A percentile compares a stretch with the other conserved stretches of the same genome.
Evolutionary conservation across 2,329 filamentous ascomycete genomes (phyloP).

Genomic region (Cordyceps cicadae): DNA sequence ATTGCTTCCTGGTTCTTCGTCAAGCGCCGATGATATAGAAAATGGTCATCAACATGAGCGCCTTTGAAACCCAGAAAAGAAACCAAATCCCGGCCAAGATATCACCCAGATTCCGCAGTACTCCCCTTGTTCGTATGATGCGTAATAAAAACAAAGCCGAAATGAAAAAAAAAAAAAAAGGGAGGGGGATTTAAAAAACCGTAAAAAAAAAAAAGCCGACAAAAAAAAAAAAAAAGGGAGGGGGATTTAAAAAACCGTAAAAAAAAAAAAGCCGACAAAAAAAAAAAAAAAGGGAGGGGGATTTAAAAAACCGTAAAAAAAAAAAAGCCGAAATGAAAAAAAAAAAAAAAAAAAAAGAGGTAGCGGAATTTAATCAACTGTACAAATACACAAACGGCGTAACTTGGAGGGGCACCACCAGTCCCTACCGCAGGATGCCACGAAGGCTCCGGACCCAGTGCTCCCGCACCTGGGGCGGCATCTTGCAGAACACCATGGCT

Average conservation of each 20-base stretch:
- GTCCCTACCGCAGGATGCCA: constrained; percentile 29
- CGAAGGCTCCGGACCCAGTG: constrained; percentile 49
- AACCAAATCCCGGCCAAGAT: not conserved
- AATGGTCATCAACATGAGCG: not conserved
- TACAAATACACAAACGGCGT: constrained; percentile 6
- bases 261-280: not conserved
- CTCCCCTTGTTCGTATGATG: constrained; percentile 2
- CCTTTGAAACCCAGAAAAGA: not conserved
- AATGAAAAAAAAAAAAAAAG: not conserved
- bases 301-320: constrained; percentile 3
- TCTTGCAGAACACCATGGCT: constrained; percentile 55
- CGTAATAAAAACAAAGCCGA: constrained; percentile 6
- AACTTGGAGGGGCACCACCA: not conserved
- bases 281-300: no score
- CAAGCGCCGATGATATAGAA: not conserved
- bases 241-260: constrained; percentile 1
- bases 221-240: no score
- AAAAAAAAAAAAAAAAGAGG: no score
- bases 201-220: constrained; percentile 6
- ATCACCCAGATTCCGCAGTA: constrained; percentile 2
- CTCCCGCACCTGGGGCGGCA: constrained; percentile 42
- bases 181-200: no score
- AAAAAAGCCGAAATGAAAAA: not conserved
- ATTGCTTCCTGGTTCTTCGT: not conserved
- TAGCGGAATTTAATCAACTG: constrained; percentile 2